phyloP scores from a whole-genome alignment of 2,329 filamentous ascomycete species.

The Drechslera avenae region DNA sequence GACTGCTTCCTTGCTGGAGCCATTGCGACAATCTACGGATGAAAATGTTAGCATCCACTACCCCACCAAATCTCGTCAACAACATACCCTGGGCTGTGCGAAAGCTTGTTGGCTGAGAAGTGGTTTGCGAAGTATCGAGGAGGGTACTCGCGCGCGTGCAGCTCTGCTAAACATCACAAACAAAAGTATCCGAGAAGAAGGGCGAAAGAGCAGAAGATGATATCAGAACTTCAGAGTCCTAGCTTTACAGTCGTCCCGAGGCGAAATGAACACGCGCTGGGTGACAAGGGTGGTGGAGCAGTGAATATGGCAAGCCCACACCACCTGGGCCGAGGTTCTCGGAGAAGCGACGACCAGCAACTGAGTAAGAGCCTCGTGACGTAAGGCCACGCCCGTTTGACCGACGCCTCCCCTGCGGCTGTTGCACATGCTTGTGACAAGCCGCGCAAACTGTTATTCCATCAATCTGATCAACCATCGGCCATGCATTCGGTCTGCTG shows the following conservation, averaged over 20 bases:
- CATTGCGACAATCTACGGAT: constrained; percentile 43
- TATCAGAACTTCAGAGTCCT: constrained; percentile 20
- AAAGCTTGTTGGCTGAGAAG: constrained; percentile 30
- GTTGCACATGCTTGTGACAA: background rate
- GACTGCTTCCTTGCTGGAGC: constrained; percentile 50
- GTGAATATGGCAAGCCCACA: constrained; percentile 16
- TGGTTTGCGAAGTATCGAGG: constrained; percentile 45
- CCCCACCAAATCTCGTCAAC: background rate
- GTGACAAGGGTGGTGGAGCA: constrained; percentile 21
- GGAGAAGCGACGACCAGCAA: no score
- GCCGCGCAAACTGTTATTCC: background rate
- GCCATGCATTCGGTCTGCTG: background rate
- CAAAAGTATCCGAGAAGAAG: constrained; percentile 12
- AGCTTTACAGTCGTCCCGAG: constrained; percentile 28
- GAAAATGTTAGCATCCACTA: constrained; percentile 13
- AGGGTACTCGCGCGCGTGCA: constrained; percentile 46
- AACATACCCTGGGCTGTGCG: constrained; percentile 38
- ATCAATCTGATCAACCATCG: background rate
- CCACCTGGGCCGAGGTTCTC: constrained; percentile 22
- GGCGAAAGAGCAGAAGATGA: constrained; percentile 16
- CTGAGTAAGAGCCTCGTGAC: constrained; percentile 6
- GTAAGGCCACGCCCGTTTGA: constrained; percentile 16
- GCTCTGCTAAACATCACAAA: constrained; percentile 50
- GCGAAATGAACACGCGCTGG: constrained; percentile 28
- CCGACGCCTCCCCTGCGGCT: constrained; percentile 8